These are phyloP conservation scores for Bretschneidera sinensis DNA, from an alignment of 345 rosid genomes.

Conservation along the genomic window DNA sequence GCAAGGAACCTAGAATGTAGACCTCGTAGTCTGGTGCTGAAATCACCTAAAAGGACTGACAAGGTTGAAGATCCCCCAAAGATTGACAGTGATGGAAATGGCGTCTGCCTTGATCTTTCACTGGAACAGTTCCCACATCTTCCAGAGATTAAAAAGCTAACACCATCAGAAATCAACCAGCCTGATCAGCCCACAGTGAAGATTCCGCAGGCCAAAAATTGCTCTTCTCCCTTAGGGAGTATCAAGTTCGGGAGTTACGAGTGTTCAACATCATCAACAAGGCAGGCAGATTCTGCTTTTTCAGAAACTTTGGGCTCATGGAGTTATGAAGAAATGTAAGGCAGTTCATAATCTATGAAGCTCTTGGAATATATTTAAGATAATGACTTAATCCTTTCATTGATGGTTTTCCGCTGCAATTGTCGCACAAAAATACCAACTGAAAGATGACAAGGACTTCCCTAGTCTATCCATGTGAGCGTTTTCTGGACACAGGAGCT, in stretches of 20 bases:
- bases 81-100: conserved; percentile 15
- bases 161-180: conserved; percentile 13
- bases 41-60: conserved; percentile 10
- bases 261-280: conserved; percentile 10
- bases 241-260: conserved; percentile 26
- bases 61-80: conserved; percentile 17
- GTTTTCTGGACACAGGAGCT: background rate
- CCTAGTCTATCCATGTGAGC: conserved; percentile 24
- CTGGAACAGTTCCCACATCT: conserved; percentile 44
- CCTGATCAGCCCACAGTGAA: conserved; percentile 16
- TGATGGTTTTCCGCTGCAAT: conserved; percentile 15
- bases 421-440: conserved; percentile 15
- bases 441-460: conserved; percentile 26
- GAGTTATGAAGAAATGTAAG: conserved; percentile 22
- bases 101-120: conserved; percentile 34
- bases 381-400: background rate
- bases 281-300: conserved; percentile 18
- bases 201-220: conserved; percentile 8
- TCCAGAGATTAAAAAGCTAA: conserved; percentile 26
- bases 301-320: conserved; percentile 19
- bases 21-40: conserved; percentile 8
- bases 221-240: background rate
- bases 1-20: conserved; percentile 10
- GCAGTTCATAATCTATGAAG: conserved; percentile 7
- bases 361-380: background rate